Percentiles rank a stretch among this genome's conserved stretches.
These are phyloP conservation scores for Termitomyces sp. DNA, from an alignment of 768 basidiomycete genomes.

Conservation along the genomic window DNA sequence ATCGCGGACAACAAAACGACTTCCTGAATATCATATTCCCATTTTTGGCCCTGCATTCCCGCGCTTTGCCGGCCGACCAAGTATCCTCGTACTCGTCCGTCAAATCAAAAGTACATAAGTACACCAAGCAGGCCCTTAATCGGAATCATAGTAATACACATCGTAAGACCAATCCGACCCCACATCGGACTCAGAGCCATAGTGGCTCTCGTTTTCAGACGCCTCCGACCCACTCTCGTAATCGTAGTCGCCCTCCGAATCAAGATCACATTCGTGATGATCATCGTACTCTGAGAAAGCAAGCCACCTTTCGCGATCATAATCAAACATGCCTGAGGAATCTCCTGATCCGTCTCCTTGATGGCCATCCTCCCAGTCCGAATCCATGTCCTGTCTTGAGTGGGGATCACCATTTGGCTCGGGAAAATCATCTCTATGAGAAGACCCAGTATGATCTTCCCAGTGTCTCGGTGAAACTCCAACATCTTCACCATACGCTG, in stretches of 20 bases:
- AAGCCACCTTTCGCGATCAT: not conserved
- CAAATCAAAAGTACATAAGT: not conserved
- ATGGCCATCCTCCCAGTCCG: not conserved
- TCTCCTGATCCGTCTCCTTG: not conserved
- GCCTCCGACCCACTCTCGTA: not conserved
- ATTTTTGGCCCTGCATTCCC: not conserved
- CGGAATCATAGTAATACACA: conserved; percentile 1
- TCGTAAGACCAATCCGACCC: not conserved
- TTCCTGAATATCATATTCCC: not conserved
- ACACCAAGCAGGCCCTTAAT: not conserved
- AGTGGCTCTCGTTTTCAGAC: not conserved
- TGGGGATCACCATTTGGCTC: not conserved
- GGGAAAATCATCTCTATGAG: not conserved
- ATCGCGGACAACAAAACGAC: conserved; percentile 3
- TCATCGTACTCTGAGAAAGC: not conserved
- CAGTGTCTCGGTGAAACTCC: not conserved
- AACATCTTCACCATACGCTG: not conserved
- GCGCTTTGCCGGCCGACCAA: not conserved
- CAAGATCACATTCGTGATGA: not conserved
- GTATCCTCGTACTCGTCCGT: not conserved
- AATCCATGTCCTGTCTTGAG: not conserved
- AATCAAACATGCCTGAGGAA: not conserved
- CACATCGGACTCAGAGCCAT: not conserved
- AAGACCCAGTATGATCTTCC: not conserved
- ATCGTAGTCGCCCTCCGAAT: not conserved